Percentiles rank a stretch among this genome's conserved stretches.
These are phyloP conservation scores for Tuber umbilicatum DNA, from an alignment of 495 filamentous ascomycete genomes.

Conservation along the genomic window DNA sequence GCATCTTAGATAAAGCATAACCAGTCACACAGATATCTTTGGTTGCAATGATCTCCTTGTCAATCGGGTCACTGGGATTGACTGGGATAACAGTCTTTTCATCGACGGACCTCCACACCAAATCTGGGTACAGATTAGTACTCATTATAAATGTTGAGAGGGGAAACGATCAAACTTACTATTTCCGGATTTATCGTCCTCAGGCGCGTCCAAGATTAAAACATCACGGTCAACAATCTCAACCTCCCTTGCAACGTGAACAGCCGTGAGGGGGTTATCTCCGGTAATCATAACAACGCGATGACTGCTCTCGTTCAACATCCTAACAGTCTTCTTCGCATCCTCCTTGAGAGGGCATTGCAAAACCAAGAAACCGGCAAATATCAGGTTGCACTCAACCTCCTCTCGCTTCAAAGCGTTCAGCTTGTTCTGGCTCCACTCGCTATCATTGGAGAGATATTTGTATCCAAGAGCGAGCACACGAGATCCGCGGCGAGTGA, in stretches of 20 bases:
- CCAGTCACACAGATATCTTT: constrained; percentile 97
- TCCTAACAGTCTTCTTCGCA: constrained; percentile 82
- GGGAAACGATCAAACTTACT: constrained; percentile 13
- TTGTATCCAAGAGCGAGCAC: constrained; percentile 93
- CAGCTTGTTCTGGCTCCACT: constrained; percentile 73
- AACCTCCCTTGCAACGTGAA: constrained; percentile 90
- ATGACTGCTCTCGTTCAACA: constrained; percentile 98
- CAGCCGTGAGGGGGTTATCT: constrained; percentile 93
- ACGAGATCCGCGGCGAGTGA: constrained; percentile 87
- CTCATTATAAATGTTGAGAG: not conserved
- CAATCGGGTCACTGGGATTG: constrained; percentile 72
- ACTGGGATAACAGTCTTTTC: constrained; percentile 84
- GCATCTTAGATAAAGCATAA: constrained; percentile 85
- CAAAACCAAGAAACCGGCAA: constrained; percentile 92
- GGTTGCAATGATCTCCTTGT: constrained; percentile 67
- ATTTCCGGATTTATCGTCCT: constrained; percentile 75
- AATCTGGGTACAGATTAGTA: constrained; percentile 42
- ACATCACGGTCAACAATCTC: constrained; percentile 97
- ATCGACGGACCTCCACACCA: constrained; percentile 94
- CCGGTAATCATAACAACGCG: constrained; percentile 99
- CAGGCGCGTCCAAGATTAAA: constrained; percentile 88
- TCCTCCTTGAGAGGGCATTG: constrained; percentile 96
- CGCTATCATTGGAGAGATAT: constrained; percentile 69
- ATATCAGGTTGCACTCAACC: constrained; percentile 75
- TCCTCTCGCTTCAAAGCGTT: constrained; percentile 89